Percentiles rank a stretch among this genome's conserved stretches.
These are phyloP conservation scores for Amylocarpus encephaloides DNA, from an alignment of 2,329 filamentous ascomycete genomes.

Conservation along the genomic window DNA sequence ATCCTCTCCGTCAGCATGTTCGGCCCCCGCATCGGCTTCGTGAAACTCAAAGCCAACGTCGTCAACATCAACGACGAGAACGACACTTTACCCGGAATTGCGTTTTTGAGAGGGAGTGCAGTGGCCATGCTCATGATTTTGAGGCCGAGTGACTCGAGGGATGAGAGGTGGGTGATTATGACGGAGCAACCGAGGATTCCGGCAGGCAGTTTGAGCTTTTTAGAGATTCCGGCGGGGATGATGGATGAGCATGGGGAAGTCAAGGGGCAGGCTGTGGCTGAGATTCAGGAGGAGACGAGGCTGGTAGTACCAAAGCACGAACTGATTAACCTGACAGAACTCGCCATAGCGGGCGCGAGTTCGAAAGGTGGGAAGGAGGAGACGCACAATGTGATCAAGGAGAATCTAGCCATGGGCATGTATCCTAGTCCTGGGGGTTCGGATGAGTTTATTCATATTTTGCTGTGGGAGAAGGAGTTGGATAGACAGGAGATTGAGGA, in stretches of 20 bases:
- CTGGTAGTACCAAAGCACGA: constrained; percentile 39
- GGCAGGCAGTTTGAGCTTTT: constrained; percentile 10
- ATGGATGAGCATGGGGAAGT: constrained; percentile 43
- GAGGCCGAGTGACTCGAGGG: constrained; percentile 6
- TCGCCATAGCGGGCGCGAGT: constrained; percentile 31
- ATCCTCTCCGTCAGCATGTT: constrained; percentile 50
- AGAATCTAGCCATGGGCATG: constrained; percentile 37
- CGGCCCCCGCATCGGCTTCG: constrained; percentile 44
- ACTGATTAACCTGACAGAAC: constrained; percentile 43
- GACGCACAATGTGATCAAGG: constrained; percentile 19
- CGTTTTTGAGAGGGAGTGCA: constrained; percentile 9
- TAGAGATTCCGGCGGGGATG: constrained; percentile 26
- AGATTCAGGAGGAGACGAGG: constrained; percentile 53
- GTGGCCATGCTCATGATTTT: constrained; percentile 16
- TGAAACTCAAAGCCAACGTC: constrained; percentile 46
- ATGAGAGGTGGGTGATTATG: constrained; percentile 15
- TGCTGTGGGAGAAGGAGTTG: constrained; percentile 46
- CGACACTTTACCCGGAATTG: neutral
- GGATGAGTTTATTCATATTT: constrained; percentile 52
- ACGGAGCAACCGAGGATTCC: constrained; percentile 13
- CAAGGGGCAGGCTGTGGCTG: constrained; percentile 46
- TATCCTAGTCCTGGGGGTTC: constrained; percentile 51
- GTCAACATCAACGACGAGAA: constrained; percentile 38
- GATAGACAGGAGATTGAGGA: constrained; percentile 43
- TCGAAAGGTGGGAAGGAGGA: constrained; percentile 6